Base-by-base conservation (phyloP, 768 basidiomycete species). In the Symmetrospora coprosmae region DNA sequence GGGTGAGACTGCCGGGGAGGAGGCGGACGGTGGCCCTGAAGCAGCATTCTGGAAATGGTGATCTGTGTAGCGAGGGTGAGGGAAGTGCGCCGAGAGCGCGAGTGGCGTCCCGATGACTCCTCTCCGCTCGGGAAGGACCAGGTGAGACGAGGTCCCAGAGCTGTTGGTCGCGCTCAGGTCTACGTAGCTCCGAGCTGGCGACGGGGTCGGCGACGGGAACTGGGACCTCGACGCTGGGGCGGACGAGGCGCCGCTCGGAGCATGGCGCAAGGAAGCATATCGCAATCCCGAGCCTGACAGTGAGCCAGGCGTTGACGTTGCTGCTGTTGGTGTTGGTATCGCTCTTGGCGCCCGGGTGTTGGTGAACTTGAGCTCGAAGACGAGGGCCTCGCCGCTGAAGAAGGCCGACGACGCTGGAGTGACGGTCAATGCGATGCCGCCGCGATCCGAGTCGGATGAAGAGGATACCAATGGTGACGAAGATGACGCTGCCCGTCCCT, bases 381-480 rank as follows among this genome's bases (percentile, higher is more conserved):
- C 76, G 73, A 92, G 87, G 0, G 79, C 75, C 72, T 96, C 91
- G 59, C 91, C 91, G 0, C 91, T 87, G 71, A 91, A 96, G 74
- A 85, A 96, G 0, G 88, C 86, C 0, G 87, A 84, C 64, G 89
- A 85, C 0, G 85, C 78, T 1, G 91, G 91, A 0, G 69, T 71
- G 50, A 76, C 70, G 6, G 71, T 71, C 21, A 76, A 63, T 58
- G 68, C 64, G n/a, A 75, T 66, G 43, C 62, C 62, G 43, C 55
- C 55, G n/a, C n/a, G n/a, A n/a, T n/a, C n/a, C n/a, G n/a, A n/a
- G n/a, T n/a, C n/a, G n/a, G n/a, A 31, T 43, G 49, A 11, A 25
- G 13, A 46, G 13, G 14, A 9, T 46, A 23, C 43, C 16, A 23
- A 46, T 16, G 13, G 25, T 9, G n/a, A 23, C 25, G 43, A 8